Percentiles rank a stretch among this genome's conserved stretches.
Evolutionary conservation across 257 asterid genomes (phyloP).

Genomic region (Rhazya stricta): DNA sequence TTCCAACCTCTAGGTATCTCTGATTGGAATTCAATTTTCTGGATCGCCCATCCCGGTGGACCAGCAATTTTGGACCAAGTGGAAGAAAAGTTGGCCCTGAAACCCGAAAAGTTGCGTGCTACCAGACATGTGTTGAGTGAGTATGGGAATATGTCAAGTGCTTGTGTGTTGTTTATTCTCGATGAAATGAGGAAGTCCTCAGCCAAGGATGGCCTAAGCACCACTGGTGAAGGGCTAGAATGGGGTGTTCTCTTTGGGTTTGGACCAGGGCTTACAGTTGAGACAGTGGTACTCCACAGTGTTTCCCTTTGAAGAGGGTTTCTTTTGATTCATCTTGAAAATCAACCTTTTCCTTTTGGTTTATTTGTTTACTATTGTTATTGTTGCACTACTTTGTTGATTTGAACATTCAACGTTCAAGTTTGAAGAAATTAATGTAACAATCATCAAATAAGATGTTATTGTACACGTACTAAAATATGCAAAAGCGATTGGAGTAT

Average conservation of each 20-base stretch:
- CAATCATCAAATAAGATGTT: too few relatives aligned
- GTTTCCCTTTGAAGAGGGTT: neutral
- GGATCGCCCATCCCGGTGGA: conserved; percentile 66
- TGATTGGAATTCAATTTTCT: conserved; percentile 68
- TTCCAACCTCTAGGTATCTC: conserved; percentile 45
- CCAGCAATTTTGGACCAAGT: conserved; percentile 31
- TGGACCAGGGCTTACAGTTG: neutral
- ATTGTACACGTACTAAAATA: too few relatives aligned
- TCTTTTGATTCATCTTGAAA: neutral
- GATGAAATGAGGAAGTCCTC: conserved; percentile 4
- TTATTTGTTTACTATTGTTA: too few relatives aligned
- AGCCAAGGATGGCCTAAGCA: neutral
- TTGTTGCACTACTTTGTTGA: neutral
- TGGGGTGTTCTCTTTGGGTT: conserved; percentile 5
- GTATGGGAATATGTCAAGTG: conserved; percentile 6
- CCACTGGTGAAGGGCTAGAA: conserved; percentile 2
- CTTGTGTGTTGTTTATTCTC: neutral
- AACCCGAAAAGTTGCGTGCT: neutral
- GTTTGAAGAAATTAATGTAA: neutral
- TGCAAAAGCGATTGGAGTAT: too few relatives aligned
- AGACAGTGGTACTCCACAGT: neutral
- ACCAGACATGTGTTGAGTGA: neutral
- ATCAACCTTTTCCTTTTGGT: neutral
- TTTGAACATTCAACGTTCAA: neutral
- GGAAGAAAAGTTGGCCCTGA: neutral